Evolutionary conservation across 768 basidiomycete species (phyloP), one percentile per base, ranked within the genome.

Genomic region (Phanerochaete sordida): DNA sequence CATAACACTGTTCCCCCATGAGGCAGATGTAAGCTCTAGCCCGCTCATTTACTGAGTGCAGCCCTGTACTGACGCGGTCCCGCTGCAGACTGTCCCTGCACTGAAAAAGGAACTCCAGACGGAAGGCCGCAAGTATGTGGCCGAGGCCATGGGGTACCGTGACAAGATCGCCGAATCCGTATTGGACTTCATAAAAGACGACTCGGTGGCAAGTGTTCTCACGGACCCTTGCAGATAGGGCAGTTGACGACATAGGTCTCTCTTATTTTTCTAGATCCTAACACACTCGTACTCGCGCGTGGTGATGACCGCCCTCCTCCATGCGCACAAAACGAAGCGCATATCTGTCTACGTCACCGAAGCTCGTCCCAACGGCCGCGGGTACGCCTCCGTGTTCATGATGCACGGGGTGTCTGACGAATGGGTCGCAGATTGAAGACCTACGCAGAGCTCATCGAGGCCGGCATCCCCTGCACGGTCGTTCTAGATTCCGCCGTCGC

Each of bases 291-390:
- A 95, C 77, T 98, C 95, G 26, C 83, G 97, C 68, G 95, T 98
- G 47, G 96, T 99, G 57, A 88, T 95, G 78, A 87, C 93, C 74
- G 90, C 95, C 35, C 81, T 99, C 55, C 81, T 98, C 48, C 84
- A 89, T 59, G 95, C 97, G 19, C 93, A 96, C 72, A 81, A 88
- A 69, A 85, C 84, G 72, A 98, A 98, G 77, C 84, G 95, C 58
- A 93, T 98, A 74, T 93, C 92, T 68, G 96, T 99, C 39, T 98
- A 94, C 73, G 96, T 99, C 60, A 98, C 96, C 65, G 93, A 98
- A 85, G 92, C 93, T 33, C 84, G 93, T 64, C 95, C 96, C 72
- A 85, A 84, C 71, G 91, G 90, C 68, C 81, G 90, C 66, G 93
- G 95, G 93, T 93, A 71, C 68, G 86, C 78, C 45, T 55, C 60